Evolutionary conservation across 2,329 filamentous ascomycete genomes (phyloP).

Genomic region (Xylariaceae sp.): DNA sequence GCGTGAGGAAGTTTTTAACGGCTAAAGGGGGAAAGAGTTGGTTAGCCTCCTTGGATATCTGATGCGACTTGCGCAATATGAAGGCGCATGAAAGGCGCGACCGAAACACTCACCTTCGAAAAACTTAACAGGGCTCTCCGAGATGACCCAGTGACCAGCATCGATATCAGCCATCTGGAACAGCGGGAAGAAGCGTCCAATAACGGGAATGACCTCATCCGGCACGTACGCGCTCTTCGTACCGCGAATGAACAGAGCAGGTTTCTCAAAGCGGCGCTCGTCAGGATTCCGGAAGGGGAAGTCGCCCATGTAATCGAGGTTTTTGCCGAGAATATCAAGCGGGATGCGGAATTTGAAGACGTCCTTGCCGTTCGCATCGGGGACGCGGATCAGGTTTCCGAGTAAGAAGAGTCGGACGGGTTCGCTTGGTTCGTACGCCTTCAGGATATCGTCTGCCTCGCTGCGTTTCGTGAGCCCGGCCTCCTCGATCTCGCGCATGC

Average conservation of each 20-base stretch:
- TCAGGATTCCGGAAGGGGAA: conserved; percentile 79
- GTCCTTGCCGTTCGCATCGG: conserved; percentile 34
- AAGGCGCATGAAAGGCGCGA: too few relatives aligned
- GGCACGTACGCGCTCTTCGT: conserved; percentile 73
- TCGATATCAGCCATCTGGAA: conserved; percentile 72
- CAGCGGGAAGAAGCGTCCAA: conserved; percentile 75
- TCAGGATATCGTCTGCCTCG: conserved; percentile 75
- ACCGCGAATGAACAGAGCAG: conserved; percentile 74
- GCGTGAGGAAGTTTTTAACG: conserved; percentile 57
- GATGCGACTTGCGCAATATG: too few relatives aligned
- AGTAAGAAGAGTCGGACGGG: conserved; percentile 86
- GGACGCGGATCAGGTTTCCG: conserved; percentile 64
- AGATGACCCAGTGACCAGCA: conserved; percentile 81
- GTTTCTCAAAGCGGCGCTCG: conserved; percentile 65
- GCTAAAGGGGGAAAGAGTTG: conserved; percentile 35
- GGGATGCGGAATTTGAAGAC: conserved; percentile 66
- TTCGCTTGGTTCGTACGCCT: conserved; percentile 67
- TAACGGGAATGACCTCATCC: conserved; percentile 72
- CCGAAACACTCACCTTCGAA: conserved; percentile 53
- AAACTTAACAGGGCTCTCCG: conserved; percentile 79
- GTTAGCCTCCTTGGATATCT: too few relatives aligned
- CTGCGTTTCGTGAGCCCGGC: conserved; percentile 61
- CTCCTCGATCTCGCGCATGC: conserved; percentile 76
- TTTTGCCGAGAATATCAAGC: conserved; percentile 60
- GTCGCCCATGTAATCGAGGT: conserved; percentile 72